These are phyloP conservation scores for Cercospora beticola DNA, from an alignment of 2,329 filamentous ascomycete genomes.

Conservation along the genomic window DNA sequence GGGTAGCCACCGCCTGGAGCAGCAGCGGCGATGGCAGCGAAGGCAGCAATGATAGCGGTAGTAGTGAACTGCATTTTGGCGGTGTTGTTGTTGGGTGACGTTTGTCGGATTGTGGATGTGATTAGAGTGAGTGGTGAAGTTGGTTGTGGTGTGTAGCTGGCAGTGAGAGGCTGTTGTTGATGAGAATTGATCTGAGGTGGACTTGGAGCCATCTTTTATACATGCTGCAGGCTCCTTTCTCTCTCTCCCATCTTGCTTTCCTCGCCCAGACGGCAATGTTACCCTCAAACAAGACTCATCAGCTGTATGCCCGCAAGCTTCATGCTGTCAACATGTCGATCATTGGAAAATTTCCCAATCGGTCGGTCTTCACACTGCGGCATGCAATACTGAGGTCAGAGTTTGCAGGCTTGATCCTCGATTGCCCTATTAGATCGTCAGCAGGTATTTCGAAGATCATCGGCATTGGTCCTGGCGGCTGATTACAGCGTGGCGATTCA, in stretches of 20 bases:
- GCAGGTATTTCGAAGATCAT: background rate
- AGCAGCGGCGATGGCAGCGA: slow-evolving; percentile 9
- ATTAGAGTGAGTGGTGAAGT: background rate
- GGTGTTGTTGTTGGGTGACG: background rate
- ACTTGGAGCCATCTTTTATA: background rate
- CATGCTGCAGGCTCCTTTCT: background rate
- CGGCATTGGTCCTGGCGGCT: background rate
- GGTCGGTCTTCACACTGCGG: background rate
- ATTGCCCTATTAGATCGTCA: background rate
- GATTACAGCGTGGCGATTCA: background rate
- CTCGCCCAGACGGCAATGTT: background rate
- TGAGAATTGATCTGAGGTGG: background rate
- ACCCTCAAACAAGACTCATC: background rate
- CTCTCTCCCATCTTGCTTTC: background rate
- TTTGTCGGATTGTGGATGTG: background rate
- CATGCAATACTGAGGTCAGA: background rate
- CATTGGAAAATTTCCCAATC: background rate
- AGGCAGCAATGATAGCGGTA: slow-evolving; percentile 7
- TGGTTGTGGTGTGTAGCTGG: background rate
- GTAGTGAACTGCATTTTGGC: slow-evolving; percentile 15
- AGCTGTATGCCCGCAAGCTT: background rate
- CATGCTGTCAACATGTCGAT: background rate
- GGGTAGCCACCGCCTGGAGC: background rate
- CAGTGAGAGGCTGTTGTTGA: background rate
- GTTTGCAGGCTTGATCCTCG: slow-evolving; percentile 5